A percentile compares a stretch with the other conserved stretches of the same genome.
These are phyloP conservation scores for Sophora flavescens DNA, from an alignment of 306 rosid species.

Conservation along the genomic window DNA sequence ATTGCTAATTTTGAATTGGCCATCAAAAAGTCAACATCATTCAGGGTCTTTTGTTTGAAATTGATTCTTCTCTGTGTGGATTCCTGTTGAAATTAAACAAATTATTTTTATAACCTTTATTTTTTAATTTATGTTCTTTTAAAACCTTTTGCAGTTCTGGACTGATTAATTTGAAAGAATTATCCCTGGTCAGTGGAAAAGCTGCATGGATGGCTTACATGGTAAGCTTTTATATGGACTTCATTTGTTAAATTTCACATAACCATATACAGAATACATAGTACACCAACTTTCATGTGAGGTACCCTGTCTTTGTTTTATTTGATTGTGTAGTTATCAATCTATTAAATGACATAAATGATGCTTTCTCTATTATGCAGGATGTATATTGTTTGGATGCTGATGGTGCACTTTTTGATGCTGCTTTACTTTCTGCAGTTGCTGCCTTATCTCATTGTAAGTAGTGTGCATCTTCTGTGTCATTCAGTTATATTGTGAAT, in stretches of 20 bases:
- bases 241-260: conserved; percentile 19
- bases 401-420: conserved; percentile 87
- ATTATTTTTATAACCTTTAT: conserved; percentile 4
- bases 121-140: background rate
- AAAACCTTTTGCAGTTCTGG: conserved; percentile 64
- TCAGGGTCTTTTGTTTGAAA: background rate
- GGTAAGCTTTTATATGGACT: conserved; percentile 58
- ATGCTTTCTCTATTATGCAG: conserved; percentile 51
- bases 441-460: conserved; percentile 88
- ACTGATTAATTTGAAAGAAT: conserved; percentile 81
- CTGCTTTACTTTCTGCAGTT: conserved; percentile 87
- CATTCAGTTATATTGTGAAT: conserved; percentile 22
- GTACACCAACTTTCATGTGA: conserved; percentile 5
- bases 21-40: background rate
- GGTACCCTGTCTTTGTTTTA: conserved; percentile 33
- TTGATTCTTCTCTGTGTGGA: too few species aligned
- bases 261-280: conserved; percentile 22
- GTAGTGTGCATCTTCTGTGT: conserved; percentile 48
- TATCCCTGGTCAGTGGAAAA: conserved; percentile 85
- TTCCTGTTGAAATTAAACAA: conserved; percentile 25
- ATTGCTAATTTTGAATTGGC: background rate
- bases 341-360: conserved; percentile 42
- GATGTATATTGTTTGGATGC: conserved; percentile 95
- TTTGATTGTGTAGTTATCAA: conserved; percentile 22
- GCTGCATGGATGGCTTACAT: conserved; percentile 98